These are phyloP conservation scores for Pythium vanterpoolii DNA, from an alignment of 352 stramenopile species.

Conservation along the genomic window DNA sequence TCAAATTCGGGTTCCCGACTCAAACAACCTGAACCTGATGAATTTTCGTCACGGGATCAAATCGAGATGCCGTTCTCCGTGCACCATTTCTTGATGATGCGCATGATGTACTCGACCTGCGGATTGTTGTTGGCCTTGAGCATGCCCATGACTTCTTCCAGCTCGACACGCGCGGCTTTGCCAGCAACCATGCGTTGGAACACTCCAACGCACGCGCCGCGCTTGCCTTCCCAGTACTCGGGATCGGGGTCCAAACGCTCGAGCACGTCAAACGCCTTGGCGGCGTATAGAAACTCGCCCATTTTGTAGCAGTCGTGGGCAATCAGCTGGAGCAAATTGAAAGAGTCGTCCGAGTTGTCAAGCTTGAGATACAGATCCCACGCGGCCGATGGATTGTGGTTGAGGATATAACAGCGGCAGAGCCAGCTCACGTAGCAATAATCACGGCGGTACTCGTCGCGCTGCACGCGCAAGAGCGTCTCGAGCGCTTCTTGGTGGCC, in stretches of 20 bases:
- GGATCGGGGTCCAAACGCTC: conserved; percentile 93
- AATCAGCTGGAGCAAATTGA: conserved; percentile 95
- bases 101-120: conserved; percentile 95
- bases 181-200: conserved; percentile 94
- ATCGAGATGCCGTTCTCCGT: conserved; percentile 87
- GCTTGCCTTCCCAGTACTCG: conserved; percentile 97
- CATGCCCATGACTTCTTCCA: conserved; percentile 91
- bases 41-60: conserved; percentile 27
- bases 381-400: conserved; percentile 90
- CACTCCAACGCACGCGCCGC: conserved; percentile 93
- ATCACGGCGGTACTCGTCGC: conserved; percentile 91
- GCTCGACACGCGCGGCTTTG: conserved; percentile 84
- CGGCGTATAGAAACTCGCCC: conserved; percentile 94
- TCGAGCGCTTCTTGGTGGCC: conserved; percentile 94
- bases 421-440: conserved; percentile 92
- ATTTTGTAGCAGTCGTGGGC: conserved; percentile 98
- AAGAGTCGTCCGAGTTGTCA: conserved; percentile 93
- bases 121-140: conserved; percentile 94
- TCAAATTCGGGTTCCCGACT: neutral
- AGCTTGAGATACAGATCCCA: conserved; percentile 97
- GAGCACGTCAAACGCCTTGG: conserved; percentile 94
- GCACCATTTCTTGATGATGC: conserved; percentile 96
- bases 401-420: conserved; percentile 94
- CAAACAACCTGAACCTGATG: neutral
- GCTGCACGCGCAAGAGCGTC: conserved; percentile 88